Evolutionary conservation across 2,329 filamentous ascomycete genomes (phyloP), one percentile per base, ranked within the genome.

Genomic region (Aspergillus luchuensis): DNA sequence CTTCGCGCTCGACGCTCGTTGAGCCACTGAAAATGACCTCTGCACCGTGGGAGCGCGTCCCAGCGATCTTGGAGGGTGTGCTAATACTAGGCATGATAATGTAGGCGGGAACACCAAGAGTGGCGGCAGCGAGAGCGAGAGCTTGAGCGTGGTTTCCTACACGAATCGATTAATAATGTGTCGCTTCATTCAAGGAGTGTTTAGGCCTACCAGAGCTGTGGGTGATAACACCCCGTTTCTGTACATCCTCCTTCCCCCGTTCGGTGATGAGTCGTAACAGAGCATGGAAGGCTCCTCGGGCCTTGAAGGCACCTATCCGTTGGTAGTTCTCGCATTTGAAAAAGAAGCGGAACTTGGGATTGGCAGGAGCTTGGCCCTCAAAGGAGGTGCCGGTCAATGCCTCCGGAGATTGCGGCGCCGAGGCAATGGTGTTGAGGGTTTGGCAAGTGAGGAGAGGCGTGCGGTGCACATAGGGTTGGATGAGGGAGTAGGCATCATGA

Each of bases 271-370:
- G 77, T 59, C 90, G 79, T 69, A 87, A 84, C 39, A 97, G 73
- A 0, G 93, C 92, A 76, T 97, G 91, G 69, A 97, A 97, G 0
- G 93, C 94, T 5, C 94, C 95, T 6, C 94, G 83, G 15, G 88
- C 90, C 79, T 98, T 98, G 82, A 98, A 98, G 1, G 94, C 94
- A 55, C 94, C 95, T 57, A 96, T 87, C 58, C 88, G 87, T 80
- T 98, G 95, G 60, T 91, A 81, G 76, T 97, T 97, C 81, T 98
- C 94, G 76, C 92, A 96, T 80, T 98, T 98, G 85, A 98, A 96
- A 81, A 91, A 95, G 56, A 98, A 82, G 11, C 87, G 82, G 41
- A 97, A 79, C 53, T 79, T 85, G 0, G 92, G 92, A 4, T 74
- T 79, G 1, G 89, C 86, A 0, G 88, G 83, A n/a, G 73, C 71